Base-by-base conservation (phyloP, 164 flowering plant genomes). In the Vitis rupestris region DNA sequence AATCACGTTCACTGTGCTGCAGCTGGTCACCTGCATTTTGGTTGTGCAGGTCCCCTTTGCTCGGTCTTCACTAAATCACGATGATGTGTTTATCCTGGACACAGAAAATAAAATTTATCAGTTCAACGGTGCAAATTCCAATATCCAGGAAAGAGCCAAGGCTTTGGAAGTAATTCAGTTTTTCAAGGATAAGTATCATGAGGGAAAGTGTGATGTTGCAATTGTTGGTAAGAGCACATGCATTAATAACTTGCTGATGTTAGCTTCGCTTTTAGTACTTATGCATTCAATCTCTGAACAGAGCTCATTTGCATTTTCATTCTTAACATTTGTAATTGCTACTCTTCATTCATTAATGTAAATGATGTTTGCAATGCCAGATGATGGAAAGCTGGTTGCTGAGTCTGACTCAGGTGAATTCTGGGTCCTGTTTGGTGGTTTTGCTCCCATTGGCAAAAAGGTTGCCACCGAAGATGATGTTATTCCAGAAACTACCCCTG, bases 381-480 rank as follows among this genome's bases (percentile, higher is more conserved):
- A 96, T 82, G 99, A 96, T 82, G 99, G 99, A 63, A 96, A 96
- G 72, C 80, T 96, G 64, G 88, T 77, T 55, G 85, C 98, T 49
- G 99, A 96, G 83, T 84, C 95, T 16, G 99, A 92, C 66, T 96
- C 99, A 4, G 99, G 99, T 76, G 97, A 88, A 76, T 96, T 96
- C 74, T 96, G 99, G 99, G 90, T 93, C 53, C 86, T 92, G 16
- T 88, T 96, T 79, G 99, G 99, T 76, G 99, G 99, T 70, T 96
- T 92, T 89, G 99, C 99, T 67, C 99, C 99, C 64, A 92, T 96
- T 70, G 91, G 93, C 13, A 96, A 86, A 78, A 96, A 96, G 78
- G 85, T 80, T 72, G 72, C 79, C 48, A 80, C 80, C 80, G 99
- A 96, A 71, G 99, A 96, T 84, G 99, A 96, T 72, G 62, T 87